Percentiles rank a stretch among this genome's conserved stretches.
Conservation (phyloP, 805 yeast species). For the Candida rishiriensis region DNA sequence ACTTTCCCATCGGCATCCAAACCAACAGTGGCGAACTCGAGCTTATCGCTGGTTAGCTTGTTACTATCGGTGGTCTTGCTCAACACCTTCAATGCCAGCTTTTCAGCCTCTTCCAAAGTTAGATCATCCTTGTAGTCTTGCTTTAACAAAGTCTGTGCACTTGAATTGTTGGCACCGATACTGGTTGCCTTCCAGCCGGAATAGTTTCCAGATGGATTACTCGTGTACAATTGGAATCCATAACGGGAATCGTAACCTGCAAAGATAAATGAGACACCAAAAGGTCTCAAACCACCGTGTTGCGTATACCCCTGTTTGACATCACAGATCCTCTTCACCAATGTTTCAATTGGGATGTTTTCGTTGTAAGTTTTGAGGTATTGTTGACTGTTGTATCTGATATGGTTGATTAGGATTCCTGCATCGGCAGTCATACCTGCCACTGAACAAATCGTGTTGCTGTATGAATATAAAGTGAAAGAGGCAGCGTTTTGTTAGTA, state of each 20-base stretch:
- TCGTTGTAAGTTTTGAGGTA: constrained; percentile 85
- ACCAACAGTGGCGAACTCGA: constrained; percentile 85
- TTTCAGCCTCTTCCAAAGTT: constrained; percentile 69
- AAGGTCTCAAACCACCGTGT: constrained; percentile 97
- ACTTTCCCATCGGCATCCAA: constrained; percentile 45
- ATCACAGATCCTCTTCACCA: constrained; percentile 87
- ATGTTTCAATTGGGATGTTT: constrained; percentile 87
- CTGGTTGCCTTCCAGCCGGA: constrained; percentile 98
- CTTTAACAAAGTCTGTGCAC: constrained; percentile 92
- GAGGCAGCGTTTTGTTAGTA: no score
- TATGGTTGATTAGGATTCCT: constrained; percentile 78
- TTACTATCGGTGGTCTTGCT: constrained; percentile 92
- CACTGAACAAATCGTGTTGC: constrained; percentile 68
- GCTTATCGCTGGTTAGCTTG: constrained; percentile 78
- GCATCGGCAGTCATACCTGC: constrained; percentile 99
- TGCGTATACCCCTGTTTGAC: constrained; percentile 97
- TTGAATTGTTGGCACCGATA: constrained; percentile 93
- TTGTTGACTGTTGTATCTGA: constrained; percentile 80
- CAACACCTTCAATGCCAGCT: constrained; percentile 84
- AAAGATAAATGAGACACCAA: constrained; percentile 92
- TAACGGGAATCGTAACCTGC: constrained; percentile 93
- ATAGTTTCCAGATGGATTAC: constrained; percentile 96
- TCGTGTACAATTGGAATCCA: constrained; percentile 88
- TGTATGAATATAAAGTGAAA: background rate
- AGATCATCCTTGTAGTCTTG: constrained; percentile 90